Evolutionary conservation across 129 eudicot genomes (phyloP).

Genomic region (Calendula officinalis): DNA sequence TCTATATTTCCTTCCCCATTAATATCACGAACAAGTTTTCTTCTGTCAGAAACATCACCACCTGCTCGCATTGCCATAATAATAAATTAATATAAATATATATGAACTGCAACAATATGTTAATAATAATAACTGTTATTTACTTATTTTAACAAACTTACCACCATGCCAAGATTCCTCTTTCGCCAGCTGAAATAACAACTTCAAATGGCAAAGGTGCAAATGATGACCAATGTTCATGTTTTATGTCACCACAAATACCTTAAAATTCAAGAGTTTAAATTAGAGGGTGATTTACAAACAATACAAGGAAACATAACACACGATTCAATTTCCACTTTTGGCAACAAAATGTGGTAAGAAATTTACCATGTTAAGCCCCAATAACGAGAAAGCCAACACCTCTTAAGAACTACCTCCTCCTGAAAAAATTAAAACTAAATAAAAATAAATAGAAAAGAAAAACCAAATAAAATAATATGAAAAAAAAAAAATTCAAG

Average conservation of each 20-base stretch:
- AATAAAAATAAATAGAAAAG: neutral
- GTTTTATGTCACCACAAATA: slow-evolving; percentile 83
- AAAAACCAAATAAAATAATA: neutral
- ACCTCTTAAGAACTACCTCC: slow-evolving; percentile 77
- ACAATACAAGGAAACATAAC: no score
- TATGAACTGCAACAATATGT: neutral
- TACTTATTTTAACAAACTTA: slow-evolving; percentile 21
- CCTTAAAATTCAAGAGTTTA: slow-evolving; percentile 31
- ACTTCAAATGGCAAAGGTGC: slow-evolving; percentile 98
- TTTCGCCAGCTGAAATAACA: slow-evolving; percentile 81
- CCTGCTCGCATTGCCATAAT: slow-evolving; percentile 42
- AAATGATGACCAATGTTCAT: slow-evolving; percentile 84
- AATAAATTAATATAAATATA: no score
- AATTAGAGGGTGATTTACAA: no score
- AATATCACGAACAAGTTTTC: slow-evolving; percentile 64
- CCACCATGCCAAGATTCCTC: slow-evolving; percentile 78
- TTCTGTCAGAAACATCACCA: slow-evolving; percentile 56
- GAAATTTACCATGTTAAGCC: slow-evolving; percentile 43
- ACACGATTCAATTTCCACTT: slow-evolving; percentile 7
- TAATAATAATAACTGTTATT: no score
- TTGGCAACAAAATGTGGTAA: slow-evolving; percentile 5
- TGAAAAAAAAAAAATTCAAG: neutral
- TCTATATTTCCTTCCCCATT: slow-evolving; percentile 89
- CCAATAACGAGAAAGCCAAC: slow-evolving; percentile 54
- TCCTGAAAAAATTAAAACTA: slow-evolving; percentile 42